Evolutionary conservation across 495 filamentous ascomycete genomes (phyloP), one percentile per base, ranked within the genome.

Genomic region (Chlorociboria aeruginascens): DNA sequence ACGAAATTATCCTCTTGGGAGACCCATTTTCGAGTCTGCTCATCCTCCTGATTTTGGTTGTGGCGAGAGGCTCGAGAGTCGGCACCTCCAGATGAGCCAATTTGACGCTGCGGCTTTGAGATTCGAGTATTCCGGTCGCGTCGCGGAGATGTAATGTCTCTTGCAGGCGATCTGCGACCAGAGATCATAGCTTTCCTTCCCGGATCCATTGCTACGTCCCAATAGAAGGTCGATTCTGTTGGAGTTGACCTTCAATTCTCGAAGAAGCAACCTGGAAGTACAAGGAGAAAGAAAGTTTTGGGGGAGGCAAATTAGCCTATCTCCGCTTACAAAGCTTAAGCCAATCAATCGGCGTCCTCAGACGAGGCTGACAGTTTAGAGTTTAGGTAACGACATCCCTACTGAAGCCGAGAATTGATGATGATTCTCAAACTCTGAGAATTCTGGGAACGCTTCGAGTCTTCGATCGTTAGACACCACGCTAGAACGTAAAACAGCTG

Each of bases 1-100:
- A 99, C 92, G 59, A 99, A 99, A 45, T 83, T 77, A 66, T 97
- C 92, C 64, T 99, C 92, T 60, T 92, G 85, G 44, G 89, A 82
- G 17, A 99, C 82, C 76, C 93, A 99, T 56, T 81, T 71, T 34
- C 81, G 73, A 54, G 78, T 84, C 54, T 86, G 86, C 61, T 89
- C 81, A 45, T 87, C 85, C 58, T 83, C 79, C 54, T 81, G 75
- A 3, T 77, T 66, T 45, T 77, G 69, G 51, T 81, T 82, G 31
- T 77, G 64, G 7, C 72, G 73, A 44, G 62, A 56, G 32, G 63
- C 55, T 29, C 63, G 49, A 10, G 48, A 43, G 35, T 64, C 59
- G 20, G 51, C 49, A 32, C 51, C 48, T 31, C 51, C 33, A 7
- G 47, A 46, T 10, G 50, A 42, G 1, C 36, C 45, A 12, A 46